Evolutionary conservation across 2,329 filamentous ascomycete species (phyloP), one percentile per base, ranked within the genome.

Genomic region (Ascochyta fabae): DNA sequence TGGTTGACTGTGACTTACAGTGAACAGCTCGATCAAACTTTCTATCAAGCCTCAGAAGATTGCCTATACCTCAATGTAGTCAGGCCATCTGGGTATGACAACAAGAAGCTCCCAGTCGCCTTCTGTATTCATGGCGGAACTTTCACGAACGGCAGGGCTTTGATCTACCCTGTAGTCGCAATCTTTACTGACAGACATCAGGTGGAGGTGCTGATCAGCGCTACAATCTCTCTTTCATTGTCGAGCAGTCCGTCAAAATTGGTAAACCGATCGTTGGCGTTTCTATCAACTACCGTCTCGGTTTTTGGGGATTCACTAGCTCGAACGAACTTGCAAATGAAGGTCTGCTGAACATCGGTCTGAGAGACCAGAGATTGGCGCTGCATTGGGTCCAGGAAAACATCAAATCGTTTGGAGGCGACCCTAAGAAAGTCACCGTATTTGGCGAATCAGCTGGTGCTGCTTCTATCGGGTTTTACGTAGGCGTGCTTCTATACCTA

Each of bases 341-440:
- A 64, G 53, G 66, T 16, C 58, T 52, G 2, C 61, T 64, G 10
- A 85, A 85, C 51, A 73, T 80, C 33, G 83, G 81, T 1, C 80
- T 84, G 60, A 82, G 80, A 74, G 83, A 85, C 52, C 82, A 84
- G 56, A 72, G 82, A 19, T 60, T 78, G 4, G 83, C 81, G 1
- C 68, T 85, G 3, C 79, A 84, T 60, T 85, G 83, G 83, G 82
- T 80, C 3, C 73, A 77, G 45, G 75, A 78, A 27, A 80, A 82
- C 53, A 79, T 83, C 40, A 58, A 60, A 2, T 68, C 75, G 0
- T 83, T 84, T 45, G 79, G 79, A 0, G 82, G 82, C 4, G 75
- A 83, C 66, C 59, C 71, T 0, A 58, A 62, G 7, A 78, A 80
- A 27, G 80, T 85, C 29, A 84, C 81, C 0, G 75, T 84, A 6